These are phyloP conservation scores for Euphrasia confusa DNA, from an alignment of 257 asterid species.

Conservation along the genomic window DNA sequence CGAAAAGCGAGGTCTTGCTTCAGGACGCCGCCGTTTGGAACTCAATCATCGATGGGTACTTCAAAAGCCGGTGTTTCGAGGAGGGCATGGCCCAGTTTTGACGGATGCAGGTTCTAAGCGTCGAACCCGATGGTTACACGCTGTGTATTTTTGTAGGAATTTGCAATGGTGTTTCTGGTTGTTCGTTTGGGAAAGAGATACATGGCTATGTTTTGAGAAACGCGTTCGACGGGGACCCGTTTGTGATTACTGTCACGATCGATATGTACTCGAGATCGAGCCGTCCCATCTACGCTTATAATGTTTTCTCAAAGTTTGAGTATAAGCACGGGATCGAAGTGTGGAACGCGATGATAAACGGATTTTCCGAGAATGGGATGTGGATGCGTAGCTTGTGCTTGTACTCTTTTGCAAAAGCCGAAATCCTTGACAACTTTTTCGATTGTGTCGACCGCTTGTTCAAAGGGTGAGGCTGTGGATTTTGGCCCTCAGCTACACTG, in stretches of 20 bases:
- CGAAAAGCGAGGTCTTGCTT: constrained; percentile 31
- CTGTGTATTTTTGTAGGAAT: constrained; percentile 69
- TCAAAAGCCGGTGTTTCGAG: constrained; percentile 37
- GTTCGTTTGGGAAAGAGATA: constrained; percentile 42
- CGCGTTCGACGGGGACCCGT: constrained; percentile 45
- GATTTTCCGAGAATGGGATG: constrained; percentile 55
- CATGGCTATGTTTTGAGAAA: constrained; percentile 65
- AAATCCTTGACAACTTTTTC: constrained; percentile 58
- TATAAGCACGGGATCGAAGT: constrained; percentile 40
- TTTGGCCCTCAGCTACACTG: constrained; percentile 64
- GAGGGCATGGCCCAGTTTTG: constrained; percentile 44
- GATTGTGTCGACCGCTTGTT: constrained; percentile 54
- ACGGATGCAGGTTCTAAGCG: constrained; percentile 49
- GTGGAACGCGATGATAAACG: constrained; percentile 76
- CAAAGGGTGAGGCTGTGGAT: constrained; percentile 41
- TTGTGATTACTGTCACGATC: constrained; percentile 60
- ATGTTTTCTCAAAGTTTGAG: constrained; percentile 43
- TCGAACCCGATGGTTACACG: constrained; percentile 73
- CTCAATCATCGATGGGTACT: constrained; percentile 65
- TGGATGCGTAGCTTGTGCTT: constrained; percentile 55
- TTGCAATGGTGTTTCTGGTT: constrained; percentile 25
- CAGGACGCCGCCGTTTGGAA: constrained; percentile 80
- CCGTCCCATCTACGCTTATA: constrained; percentile 60
- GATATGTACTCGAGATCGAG: constrained; percentile 50
- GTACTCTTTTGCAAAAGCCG: constrained; percentile 40